Evolutionary conservation across 768 basidiomycete genomes (phyloP), one percentile per base, ranked within the genome.

Genomic region (Macrocybe gigantea): DNA sequence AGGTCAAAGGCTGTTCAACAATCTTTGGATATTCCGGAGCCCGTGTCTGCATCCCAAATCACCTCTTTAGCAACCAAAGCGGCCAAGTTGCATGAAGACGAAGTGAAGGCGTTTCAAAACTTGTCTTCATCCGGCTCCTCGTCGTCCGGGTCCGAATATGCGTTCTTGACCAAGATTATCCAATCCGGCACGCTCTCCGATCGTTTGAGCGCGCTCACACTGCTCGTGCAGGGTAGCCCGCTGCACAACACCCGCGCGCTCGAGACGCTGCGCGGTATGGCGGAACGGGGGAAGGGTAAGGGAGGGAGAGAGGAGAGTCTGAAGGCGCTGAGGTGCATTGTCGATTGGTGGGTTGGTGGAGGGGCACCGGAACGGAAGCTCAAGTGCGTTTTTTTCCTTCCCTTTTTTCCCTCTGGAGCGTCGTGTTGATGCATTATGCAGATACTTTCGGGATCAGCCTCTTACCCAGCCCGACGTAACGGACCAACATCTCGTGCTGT

Each of bases 311-410:
- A 93, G 44, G 94, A 97, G 69, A 83, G 88, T 55, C 63, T 96
- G 38, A 93, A 94, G 54, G 93, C 94, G 2, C 61, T 95, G 47
- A 75, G 94, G 38, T 95, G 93, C 52, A 74, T 99, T 49, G 84
- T 90, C 32, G 95, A 98, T 77, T 97, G 95, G 93, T 96, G 93
- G 92, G 79, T 88, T 40, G 93, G 93, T 32, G 94, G 93, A 15
- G 92, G 92, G n/a, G 88, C 83, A 13, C 90, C 93, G 0, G 72
- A 77, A 49, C 73, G 90, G 51, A 98, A 98, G 62, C 76, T 97
- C 22, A 90, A 78, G 89, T 93, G 51, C 44, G 82, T 72, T 7
- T 5, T 11, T 15, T 15, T 32, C 8, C 41, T 12, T 1, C 15
- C 13, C n/a, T n/a, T 12, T 47, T 31, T 40, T 32, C 2, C 22